Evolutionary conservation across 2,329 filamentous ascomycete genomes (phyloP).

Genomic region (Beauveria australis): DNA sequence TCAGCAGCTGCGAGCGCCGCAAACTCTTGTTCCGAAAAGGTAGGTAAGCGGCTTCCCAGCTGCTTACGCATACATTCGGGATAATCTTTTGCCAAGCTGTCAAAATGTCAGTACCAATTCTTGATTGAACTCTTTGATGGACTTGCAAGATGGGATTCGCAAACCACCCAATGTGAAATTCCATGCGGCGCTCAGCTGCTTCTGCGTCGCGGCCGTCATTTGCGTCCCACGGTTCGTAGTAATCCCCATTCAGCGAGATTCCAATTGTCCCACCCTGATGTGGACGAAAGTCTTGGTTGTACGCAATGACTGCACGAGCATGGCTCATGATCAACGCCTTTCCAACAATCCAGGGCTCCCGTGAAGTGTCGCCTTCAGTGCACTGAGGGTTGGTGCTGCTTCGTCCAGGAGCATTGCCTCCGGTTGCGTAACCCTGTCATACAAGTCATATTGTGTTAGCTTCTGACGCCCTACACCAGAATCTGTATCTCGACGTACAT

Average conservation of each 20-base stretch:
- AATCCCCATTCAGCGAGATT: slow-evolving; percentile 30
- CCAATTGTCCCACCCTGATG: slow-evolving; percentile 24
- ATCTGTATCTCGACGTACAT: slow-evolving; percentile 15
- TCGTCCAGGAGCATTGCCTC: slow-evolving; percentile 26
- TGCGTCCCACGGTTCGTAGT: slow-evolving; percentile 28
- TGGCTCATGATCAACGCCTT: slow-evolving; percentile 29
- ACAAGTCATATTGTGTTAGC: background rate
- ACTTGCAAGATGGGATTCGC: slow-evolving; percentile 30
- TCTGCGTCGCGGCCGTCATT: slow-evolving; percentile 19
- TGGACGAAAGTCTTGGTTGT: slow-evolving; percentile 24
- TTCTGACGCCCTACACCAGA: no score
- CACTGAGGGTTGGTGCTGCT: slow-evolving; percentile 20
- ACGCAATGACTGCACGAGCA: slow-evolving; percentile 23
- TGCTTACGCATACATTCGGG: slow-evolving; percentile 28
- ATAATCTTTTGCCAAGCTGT: slow-evolving; percentile 23
- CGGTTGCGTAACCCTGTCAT: slow-evolving; percentile 24
- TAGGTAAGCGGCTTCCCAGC: slow-evolving; percentile 23
- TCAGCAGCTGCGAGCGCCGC: slow-evolving; percentile 18
- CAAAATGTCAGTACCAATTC: background rate
- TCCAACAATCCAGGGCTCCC: slow-evolving; percentile 28
- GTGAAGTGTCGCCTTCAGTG: slow-evolving; percentile 25
- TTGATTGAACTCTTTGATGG: background rate
- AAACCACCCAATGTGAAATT: slow-evolving; percentile 33
- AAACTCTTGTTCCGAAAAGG: slow-evolving; percentile 21
- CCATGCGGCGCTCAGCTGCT: slow-evolving; percentile 26